Evolutionary conservation across 176 grass and related monocot species (phyloP), one percentile per base, ranked within the genome.

Genomic region (Musa schizocarpa): DNA sequence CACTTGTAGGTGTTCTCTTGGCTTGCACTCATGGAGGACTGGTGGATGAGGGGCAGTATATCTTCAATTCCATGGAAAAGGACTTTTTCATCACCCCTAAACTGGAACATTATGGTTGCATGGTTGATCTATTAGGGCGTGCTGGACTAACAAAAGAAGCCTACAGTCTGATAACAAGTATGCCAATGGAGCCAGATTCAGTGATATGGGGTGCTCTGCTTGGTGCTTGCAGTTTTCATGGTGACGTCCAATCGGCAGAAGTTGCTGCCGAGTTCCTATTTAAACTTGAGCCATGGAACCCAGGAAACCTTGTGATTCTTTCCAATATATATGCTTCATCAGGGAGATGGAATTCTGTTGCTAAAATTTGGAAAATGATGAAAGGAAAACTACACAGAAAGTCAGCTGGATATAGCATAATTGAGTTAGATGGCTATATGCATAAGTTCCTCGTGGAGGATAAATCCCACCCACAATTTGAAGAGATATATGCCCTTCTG

Each of bases 1-100:
- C 90, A 29, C 80, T 89, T 8, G 80, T 87, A 24, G 84, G 82
- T 54, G 84, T 89, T 63, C 83, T 92, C 68, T 83, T 87, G 71
- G 90, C 90, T 58, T 89, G 90, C 72, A 92, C 80, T 78, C 90
- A 92, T 83, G 87, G 90, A 85, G 90, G 90, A 9, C 29, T 92
- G 25, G 90, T 92, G 23, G 49, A 80, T 78, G 78, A 92, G 82
- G 87, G 86, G 0, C 79, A 85, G 76, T 71, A 80, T 3, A 52
- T 92, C 51, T 92, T 92, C 70, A 48, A 80, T 8, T 87, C 74
- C 0, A 92, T 92, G 82, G 63, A 69, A 61, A 78, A 19, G 25
- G 87, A 85, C 5, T 89, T 87, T 25, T 17, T 53, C 62, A 50
- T 85, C 69, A 67, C 53, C 11, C 90, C 87, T 52, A 82, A 88